These are phyloP conservation scores for Tulasnella calospora DNA, from an alignment of 768 basidiomycete genomes.

Conservation along the genomic window DNA sequence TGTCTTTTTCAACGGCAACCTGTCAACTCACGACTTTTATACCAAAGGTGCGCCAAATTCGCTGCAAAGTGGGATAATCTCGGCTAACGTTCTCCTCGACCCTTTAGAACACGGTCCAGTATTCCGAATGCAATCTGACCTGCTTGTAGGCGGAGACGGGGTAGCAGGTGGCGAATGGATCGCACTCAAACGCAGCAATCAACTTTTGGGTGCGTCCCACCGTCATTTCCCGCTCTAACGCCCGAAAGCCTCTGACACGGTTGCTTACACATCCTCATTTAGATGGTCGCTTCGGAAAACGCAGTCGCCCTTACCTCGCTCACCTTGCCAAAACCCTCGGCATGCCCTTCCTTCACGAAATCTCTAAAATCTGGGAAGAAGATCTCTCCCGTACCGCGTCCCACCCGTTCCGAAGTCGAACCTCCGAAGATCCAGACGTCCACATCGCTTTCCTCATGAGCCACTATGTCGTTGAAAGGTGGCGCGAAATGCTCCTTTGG, in stretches of 20 bases:
- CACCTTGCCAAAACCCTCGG: conserved; percentile 31
- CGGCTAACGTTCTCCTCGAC: neutral
- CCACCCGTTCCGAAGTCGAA: conserved; percentile 23
- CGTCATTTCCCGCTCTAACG: neutral
- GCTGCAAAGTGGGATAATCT: neutral
- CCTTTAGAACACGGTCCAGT: conserved; percentile 29
- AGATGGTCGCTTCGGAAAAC: conserved; percentile 32
- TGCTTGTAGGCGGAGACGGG: conserved; percentile 26
- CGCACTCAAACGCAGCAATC: conserved; percentile 4
- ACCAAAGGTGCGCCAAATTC: conserved; percentile 2
- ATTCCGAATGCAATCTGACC: conserved; percentile 32
- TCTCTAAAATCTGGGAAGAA: conserved; percentile 25
- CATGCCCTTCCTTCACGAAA: conserved; percentile 29
- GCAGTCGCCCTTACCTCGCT: conserved; percentile 31
- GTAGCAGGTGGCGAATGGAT: conserved; percentile 3
- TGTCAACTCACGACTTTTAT: conserved; percentile 1
- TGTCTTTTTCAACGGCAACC: conserved; percentile 29
- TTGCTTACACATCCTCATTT: neutral
- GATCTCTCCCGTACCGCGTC: conserved; percentile 27
- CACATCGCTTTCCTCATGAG: conserved; percentile 16
- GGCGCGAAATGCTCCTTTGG: conserved; percentile 27
- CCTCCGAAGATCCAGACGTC: neutral
- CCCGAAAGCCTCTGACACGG: neutral
- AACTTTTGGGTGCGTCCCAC: neutral
- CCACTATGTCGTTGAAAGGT: conserved; percentile 26